A percentile compares a stretch with the other conserved stretches of the same genome.
Conservation (phyloP, 2,329 filamentous ascomycete species). For the Botrytis paeoniae region DNA sequence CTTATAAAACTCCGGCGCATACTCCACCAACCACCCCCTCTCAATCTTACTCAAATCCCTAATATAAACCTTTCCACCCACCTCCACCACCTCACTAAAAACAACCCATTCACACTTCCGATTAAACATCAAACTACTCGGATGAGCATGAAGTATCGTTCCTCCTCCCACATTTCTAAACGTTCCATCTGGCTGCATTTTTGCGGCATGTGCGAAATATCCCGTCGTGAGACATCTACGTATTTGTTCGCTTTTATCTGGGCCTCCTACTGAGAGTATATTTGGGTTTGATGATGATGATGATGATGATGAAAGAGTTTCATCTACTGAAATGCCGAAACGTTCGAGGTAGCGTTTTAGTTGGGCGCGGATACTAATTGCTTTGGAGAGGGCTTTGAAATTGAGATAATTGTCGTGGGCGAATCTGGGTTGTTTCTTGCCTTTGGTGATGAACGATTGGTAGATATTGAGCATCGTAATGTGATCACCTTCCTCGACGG, state of each 20-base stretch:
- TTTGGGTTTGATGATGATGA: slow-evolving; percentile 38
- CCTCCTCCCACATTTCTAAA: slow-evolving; percentile 83
- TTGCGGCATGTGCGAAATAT: slow-evolving; percentile 89
- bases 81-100: slow-evolving; percentile 92
- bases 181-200: slow-evolving; percentile 89
- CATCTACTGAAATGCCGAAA: slow-evolving; percentile 70
- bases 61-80: slow-evolving; percentile 82
- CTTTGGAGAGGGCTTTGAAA: slow-evolving; percentile 76
- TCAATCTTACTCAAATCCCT: slow-evolving; percentile 91
- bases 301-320: slow-evolving; percentile 49
- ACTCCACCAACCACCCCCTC: slow-evolving; percentile 87
- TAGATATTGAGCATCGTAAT: slow-evolving; percentile 92
- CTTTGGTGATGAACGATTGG: slow-evolving; percentile 78
- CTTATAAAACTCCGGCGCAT: slow-evolving; percentile 79
- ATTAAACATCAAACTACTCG: slow-evolving; percentile 92
- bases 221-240: slow-evolving; percentile 81
- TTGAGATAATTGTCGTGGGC: slow-evolving; percentile 86
- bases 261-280: slow-evolving; percentile 41
- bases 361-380: slow-evolving; percentile 82
- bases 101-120: slow-evolving; percentile 95
- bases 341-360: slow-evolving; percentile 83
- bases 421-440: slow-evolving; percentile 79
- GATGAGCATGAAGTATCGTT: slow-evolving; percentile 79
- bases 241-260: slow-evolving; percentile 67
- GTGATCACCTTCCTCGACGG: slow-evolving; percentile 91